These are phyloP conservation scores for Saposhnikovia divaricata DNA, from an alignment of 129 eudicot species.

Conservation along the genomic window DNA sequence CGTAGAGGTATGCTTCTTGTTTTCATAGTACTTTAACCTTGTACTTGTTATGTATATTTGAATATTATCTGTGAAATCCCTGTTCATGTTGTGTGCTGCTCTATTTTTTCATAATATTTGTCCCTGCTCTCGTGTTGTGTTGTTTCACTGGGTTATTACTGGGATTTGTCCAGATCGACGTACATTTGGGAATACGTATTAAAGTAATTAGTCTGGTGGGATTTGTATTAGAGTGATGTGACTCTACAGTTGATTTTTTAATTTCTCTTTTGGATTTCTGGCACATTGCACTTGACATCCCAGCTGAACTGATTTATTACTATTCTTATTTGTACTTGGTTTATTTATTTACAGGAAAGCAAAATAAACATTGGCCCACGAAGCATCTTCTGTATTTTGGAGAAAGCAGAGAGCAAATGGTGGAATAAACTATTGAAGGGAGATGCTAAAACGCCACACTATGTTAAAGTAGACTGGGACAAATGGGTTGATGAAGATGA, in stretches of 20 bases:
- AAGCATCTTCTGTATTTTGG: constrained; percentile 60
- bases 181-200: not conserved
- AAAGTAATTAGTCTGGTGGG: not conserved
- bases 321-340: not conserved
- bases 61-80: not conserved
- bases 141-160: not conserved
- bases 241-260: not conserved
- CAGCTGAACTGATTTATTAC: not conserved
- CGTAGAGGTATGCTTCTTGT: constrained; percentile 45
- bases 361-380: constrained; percentile 63
- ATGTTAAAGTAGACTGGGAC: constrained; percentile 95
- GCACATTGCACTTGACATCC: not conserved
- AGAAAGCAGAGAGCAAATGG: constrained; percentile 86
- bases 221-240: not conserved
- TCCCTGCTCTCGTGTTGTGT: not conserved
- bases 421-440: constrained; percentile 66
- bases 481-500: constrained; percentile 96
- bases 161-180: not conserved
- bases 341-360: constrained; percentile 47
- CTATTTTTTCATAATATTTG: not conserved
- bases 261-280: not conserved
- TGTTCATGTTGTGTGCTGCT: not conserved
- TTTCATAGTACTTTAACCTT: not conserved
- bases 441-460: constrained; percentile 66
- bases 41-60: not conserved